A percentile compares a stretch with the other conserved stretches of the same genome.
phyloP scores from a whole-genome alignment of 495 filamentous ascomycete species.

The Paragyromitra xinjiangensis region DNA sequence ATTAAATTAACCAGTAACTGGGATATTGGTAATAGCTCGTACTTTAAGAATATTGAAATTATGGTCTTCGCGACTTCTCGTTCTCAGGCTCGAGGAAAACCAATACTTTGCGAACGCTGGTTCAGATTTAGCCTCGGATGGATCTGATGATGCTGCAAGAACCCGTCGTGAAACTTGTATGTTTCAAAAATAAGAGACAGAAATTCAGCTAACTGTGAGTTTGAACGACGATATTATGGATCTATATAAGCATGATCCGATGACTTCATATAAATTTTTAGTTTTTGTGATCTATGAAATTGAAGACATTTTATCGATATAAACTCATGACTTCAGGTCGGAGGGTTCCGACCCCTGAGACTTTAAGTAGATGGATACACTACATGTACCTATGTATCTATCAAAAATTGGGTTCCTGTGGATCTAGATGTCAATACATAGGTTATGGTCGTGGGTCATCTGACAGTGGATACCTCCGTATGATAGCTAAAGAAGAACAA shows the following conservation, averaged over 20 bases:
- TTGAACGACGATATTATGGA: constrained; percentile 9
- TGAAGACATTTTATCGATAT: constrained; percentile 5
- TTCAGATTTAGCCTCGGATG: constrained; percentile 23
- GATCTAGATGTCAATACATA: constrained; percentile 12
- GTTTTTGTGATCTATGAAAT: constrained; percentile 19
- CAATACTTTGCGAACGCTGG: background rate
- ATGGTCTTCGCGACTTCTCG: background rate
- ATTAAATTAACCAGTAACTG: background rate
- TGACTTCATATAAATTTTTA: too few species aligned
- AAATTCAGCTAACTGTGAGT: constrained; percentile 17
- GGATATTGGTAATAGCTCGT: background rate
- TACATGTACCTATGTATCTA: background rate
- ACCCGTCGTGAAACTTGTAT: constrained; percentile 27
- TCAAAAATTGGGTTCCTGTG: background rate
- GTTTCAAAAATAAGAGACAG: constrained; percentile 2
- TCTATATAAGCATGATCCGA: background rate
- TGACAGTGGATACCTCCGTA: constrained; percentile 28
- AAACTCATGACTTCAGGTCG: constrained; percentile 9
- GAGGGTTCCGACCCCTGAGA: constrained; percentile 13
- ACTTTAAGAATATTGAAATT: background rate
- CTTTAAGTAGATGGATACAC: background rate
- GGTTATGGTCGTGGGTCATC: constrained; percentile 22
- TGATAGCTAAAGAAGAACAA: constrained; percentile 12
- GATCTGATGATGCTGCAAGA: constrained; percentile 46
- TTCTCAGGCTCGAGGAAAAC: background rate